Evolutionary conservation across 345 rosid genomes (phyloP).

Genomic region (Xanthoceras sorbifolium): DNA sequence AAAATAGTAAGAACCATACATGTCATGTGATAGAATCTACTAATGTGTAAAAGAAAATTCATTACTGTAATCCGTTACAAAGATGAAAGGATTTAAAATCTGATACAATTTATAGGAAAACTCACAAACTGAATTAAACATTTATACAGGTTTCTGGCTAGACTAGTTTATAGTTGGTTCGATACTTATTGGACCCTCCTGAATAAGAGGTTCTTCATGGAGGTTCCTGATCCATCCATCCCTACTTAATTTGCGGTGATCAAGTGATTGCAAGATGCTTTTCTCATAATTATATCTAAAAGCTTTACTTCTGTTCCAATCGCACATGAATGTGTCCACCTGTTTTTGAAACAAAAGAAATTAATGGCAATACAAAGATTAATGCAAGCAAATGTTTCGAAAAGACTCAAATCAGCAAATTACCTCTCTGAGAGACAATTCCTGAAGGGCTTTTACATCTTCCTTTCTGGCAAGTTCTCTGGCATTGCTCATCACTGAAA

Average conservation of each 20-base stretch:
- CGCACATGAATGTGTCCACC: conserved; percentile 73
- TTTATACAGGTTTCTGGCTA: no score
- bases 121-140: no score
- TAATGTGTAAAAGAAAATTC: no score
- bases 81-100: no score
- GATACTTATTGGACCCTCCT: not conserved
- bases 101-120: no score
- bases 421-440: conserved; percentile 52
- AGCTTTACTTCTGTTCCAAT: conserved; percentile 57
- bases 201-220: conserved; percentile 48
- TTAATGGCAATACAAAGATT: conserved; percentile 13
- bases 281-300: conserved; percentile 77
- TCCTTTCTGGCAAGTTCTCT: conserved; percentile 58
- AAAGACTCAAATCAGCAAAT: conserved; percentile 11
- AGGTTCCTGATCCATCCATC: conserved; percentile 67
- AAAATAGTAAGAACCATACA: no score
- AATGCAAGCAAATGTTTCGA: conserved; percentile 7
- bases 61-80: no score
- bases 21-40: no score
- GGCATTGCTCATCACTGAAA: conserved; percentile 40
- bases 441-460: conserved; percentile 56
- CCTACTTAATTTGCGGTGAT: conserved; percentile 47
- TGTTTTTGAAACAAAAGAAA: conserved; percentile 24
- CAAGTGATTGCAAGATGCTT: conserved; percentile 54
- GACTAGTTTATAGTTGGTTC: not conserved